Percentiles rank a stretch among this genome's conserved stretches.
Conservation (phyloP, 1,284 basidiomycete genomes). For the Trichosporon sp. region DNA sequence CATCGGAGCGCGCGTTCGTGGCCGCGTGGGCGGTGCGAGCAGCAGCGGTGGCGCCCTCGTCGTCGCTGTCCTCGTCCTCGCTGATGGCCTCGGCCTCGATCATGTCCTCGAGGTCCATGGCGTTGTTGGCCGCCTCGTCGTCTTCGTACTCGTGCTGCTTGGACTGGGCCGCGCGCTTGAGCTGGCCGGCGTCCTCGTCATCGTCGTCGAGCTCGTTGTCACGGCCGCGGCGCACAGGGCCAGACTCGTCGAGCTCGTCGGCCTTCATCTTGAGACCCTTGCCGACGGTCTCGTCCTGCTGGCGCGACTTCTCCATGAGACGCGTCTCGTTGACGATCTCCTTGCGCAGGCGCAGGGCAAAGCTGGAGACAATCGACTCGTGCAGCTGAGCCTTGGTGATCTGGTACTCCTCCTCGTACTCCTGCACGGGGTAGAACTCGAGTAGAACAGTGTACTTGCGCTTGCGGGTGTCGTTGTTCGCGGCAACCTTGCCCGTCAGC, state of each 20-base stretch:
- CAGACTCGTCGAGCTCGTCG: conserved; percentile 56
- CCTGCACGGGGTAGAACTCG: conserved; percentile 80
- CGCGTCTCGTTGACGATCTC: conserved; percentile 87
- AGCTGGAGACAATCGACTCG: conserved; percentile 70
- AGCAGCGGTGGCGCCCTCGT: conserved; percentile 42
- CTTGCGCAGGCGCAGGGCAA: conserved; percentile 81
- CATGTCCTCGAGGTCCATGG: conserved; percentile 64
- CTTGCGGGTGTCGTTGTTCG: conserved; percentile 62
- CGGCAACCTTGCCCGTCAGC: conserved; percentile 66
- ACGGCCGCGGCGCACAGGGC: conserved; percentile 43
- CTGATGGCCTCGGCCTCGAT: conserved; percentile 63
- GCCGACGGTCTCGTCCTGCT: conserved; percentile 80
- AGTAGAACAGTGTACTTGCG: conserved; percentile 83
- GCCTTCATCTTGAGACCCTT: conserved; percentile 65
- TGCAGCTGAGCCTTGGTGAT: conserved; percentile 75
- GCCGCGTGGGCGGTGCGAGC: conserved; percentile 58
- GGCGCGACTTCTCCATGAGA: conserved; percentile 77
- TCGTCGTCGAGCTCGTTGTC: conserved; percentile 67
- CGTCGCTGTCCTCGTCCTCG: conserved; percentile 49
- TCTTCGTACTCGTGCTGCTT: conserved; percentile 74
- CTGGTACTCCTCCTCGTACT: conserved; percentile 85
- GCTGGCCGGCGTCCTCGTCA: conserved; percentile 74
- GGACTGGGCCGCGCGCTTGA: conserved; percentile 65
- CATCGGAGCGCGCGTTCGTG: conserved; percentile 52
- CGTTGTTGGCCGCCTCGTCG: conserved; percentile 62